Conservation (phyloP, 805 yeast genomes). For the Candida silvicultrix region DNA sequence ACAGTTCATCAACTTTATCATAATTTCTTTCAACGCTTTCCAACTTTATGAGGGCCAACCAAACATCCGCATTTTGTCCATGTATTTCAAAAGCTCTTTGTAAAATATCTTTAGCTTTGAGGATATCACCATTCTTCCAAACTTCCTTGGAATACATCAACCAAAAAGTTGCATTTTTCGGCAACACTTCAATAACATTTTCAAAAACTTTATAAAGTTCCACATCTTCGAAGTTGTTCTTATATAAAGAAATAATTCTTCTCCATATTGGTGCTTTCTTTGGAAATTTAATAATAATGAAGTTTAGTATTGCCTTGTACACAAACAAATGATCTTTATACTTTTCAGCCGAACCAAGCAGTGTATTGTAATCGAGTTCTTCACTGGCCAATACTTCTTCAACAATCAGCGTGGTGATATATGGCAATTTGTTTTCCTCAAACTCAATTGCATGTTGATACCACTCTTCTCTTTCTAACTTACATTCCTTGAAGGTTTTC, state of each 20-base stretch:
- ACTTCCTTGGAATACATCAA: constrained; percentile 70
- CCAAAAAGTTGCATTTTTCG: constrained; percentile 43
- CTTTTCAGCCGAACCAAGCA: constrained; percentile 20
- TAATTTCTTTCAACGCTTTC: constrained; percentile 38
- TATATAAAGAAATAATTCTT: constrained; percentile 32
- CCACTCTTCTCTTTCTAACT: constrained; percentile 42
- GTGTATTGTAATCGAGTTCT: constrained; percentile 17
- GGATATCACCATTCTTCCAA: constrained; percentile 45
- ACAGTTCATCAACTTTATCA: constrained; percentile 30
- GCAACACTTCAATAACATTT: constrained; percentile 43
- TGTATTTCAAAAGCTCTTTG: constrained; percentile 36
- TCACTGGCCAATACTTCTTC: constrained; percentile 30
- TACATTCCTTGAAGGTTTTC: constrained; percentile 41
- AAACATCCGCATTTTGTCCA: constrained; percentile 46
- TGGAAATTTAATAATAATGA: constrained; percentile 42
- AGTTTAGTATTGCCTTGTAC: constrained; percentile 38
- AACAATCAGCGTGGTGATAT: constrained; percentile 51
- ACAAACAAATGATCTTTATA: constrained; percentile 15
- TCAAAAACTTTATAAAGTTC: constrained; percentile 43
- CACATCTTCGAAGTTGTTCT: constrained; percentile 18
- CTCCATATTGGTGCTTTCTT: constrained; percentile 42
- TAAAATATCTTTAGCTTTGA: constrained; percentile 49
- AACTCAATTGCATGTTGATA: constrained; percentile 46
- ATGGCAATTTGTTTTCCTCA: constrained; percentile 37
- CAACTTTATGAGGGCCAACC: constrained; percentile 69